Conservation (phyloP, 75 land plant genomes). For the Adiantum capillusveneris region DNA sequence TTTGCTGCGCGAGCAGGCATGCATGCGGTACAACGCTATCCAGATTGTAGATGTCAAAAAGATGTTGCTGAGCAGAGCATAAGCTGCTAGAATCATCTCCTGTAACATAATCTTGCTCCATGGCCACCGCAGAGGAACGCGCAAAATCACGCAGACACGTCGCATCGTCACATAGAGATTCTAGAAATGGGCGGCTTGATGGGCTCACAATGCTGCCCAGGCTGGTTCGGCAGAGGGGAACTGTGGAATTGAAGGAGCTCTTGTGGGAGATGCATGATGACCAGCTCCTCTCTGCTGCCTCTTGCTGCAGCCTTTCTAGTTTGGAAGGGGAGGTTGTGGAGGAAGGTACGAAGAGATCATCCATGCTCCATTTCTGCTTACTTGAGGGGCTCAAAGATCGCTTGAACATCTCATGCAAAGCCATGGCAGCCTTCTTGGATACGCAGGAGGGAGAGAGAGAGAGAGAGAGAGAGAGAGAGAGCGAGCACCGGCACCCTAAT, state of each 20-base stretch:
- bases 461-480: constrained; percentile 3
- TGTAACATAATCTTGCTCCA: background rate
- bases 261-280: constrained; percentile 14
- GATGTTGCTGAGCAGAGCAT: background rate
- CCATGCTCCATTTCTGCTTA: constrained; percentile 2
- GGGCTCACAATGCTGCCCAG: constrained; percentile 51
- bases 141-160: background rate
- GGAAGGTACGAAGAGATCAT: background rate
- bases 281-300: background rate
- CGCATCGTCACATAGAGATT: constrained; percentile 11
- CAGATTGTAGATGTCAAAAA: too few species aligned
- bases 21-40: too few species aligned
- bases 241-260: constrained; percentile 23
- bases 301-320: background rate
- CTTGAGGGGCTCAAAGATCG: background rate
- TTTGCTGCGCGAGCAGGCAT: background rate
- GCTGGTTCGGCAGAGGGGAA: constrained; percentile 49
- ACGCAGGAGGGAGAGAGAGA: background rate
- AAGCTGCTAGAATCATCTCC: background rate
- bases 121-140: too few species aligned
- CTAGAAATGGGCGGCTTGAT: constrained; percentile 31
- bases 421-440: background rate
- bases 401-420: constrained; percentile 2
- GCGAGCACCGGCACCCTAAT: background rate
- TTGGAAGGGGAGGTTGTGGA: constrained; percentile 1